Conservation (phyloP, 1,139 yeast genomes). For the Arxiozyma slooffiae region DNA sequence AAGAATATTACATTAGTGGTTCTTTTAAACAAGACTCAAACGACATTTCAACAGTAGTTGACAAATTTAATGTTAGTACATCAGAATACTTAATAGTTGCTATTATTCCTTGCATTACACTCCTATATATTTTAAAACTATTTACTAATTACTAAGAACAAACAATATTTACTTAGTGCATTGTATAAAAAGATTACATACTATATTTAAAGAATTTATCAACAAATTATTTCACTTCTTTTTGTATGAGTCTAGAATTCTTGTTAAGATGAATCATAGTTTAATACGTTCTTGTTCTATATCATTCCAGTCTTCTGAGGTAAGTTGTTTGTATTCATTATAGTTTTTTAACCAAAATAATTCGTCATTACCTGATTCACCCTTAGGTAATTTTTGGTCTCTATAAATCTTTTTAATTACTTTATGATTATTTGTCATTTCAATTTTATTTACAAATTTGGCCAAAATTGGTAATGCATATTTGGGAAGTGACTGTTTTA, state of each 20-base stretch:
- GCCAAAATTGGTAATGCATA: constrained; percentile 83
- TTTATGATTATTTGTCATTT: constrained; percentile 75
- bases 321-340: constrained; percentile 46
- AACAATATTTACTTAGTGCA: not conserved
- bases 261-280: constrained; percentile 13
- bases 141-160: not conserved
- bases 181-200: not conserved
- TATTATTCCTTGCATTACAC: constrained; percentile 8
- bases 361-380: constrained; percentile 47
- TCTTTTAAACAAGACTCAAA: constrained; percentile 31
- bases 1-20: constrained; percentile 49
- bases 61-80: constrained; percentile 12
- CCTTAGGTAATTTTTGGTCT: constrained; percentile 68
- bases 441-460: constrained; percentile 53
- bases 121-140: constrained; percentile 4
- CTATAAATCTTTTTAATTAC: constrained; percentile 70
- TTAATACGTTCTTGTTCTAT: constrained; percentile 32
- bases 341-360: constrained; percentile 62
- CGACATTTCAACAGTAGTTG: constrained; percentile 9
- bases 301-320: constrained; percentile 49
- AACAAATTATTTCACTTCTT: not conserved
- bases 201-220: not conserved
- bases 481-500: constrained; percentile 52
- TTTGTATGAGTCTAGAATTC: not conserved
- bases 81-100: constrained; percentile 9